Base-by-base conservation (phyloP, 768 basidiomycete genomes). In the Hygrophorus pudorinus region DNA sequence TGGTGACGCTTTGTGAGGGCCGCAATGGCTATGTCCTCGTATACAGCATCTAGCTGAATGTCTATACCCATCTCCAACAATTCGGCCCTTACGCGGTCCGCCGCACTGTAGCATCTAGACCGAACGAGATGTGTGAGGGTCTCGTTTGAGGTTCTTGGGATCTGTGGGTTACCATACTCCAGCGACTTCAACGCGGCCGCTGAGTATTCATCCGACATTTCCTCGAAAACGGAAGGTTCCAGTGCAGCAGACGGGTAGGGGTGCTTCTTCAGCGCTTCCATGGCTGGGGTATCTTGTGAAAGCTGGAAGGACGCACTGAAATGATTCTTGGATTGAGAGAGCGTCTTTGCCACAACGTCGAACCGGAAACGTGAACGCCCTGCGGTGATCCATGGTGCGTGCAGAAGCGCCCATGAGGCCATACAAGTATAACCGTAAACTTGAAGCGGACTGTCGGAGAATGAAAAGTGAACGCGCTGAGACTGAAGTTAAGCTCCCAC, bases 41-140 rank as follows among this genome's bases (percentile, higher is more conserved):
- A 77, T 29, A 62, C 44, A 28, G 31, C 30, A 46, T 67, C 51
- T 5, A 49, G 60, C 2, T 59, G 57, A 39, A 78, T 69, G 6
- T 55, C 48, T 10, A 67, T 49, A 12, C 65, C 63, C 45, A 64
- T 55, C 4, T 61, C 53, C 9, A 59, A 42, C 48, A 78, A 49
- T 50, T 73, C 72, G 32, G 59, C 54, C 17, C 65, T 63, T 5
- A 76, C 49, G 16, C 48, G 43, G 20, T 54, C 45, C 2, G 66
- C 64, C n/a, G 63, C 57, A 5, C 54, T 55, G 24, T 55, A 64
- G 5, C 61, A 52, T 13, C 52, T 56, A 5, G 53, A 34, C 13
- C 51, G 46, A 3, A 71, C 58, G 3, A 69, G 59, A 16, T 51
- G 11, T 24, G 52, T 29, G 35, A 66, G 46, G 28, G 38, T 34